Evolutionary conservation across 2,329 filamentous ascomycete genomes (phyloP), one percentile per base, ranked within the genome.

Genomic region (Stagonosporopsis cucurbitacearum): DNA sequence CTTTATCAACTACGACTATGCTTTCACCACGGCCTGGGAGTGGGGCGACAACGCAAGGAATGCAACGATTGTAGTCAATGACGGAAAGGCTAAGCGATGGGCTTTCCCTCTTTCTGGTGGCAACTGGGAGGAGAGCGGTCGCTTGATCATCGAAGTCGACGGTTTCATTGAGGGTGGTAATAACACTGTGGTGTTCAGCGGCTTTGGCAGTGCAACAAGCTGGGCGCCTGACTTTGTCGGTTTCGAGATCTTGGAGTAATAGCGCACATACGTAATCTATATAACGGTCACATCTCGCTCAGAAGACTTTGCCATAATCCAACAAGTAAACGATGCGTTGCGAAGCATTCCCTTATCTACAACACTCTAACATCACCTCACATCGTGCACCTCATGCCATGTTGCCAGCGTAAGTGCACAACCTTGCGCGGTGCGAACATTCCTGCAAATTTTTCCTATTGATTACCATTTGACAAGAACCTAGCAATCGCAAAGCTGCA

Each of bases 1-100:
- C 47, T 78, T 76, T 42, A 57, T 78, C 44, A 75, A 78, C 44
- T 77, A 77, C 59, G 76, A 78, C 41, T 70, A 70, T 33, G 68
- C 68, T 2, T 72, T 78, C 19, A 69, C 68, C 0, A 77, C 75
- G 28, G 66, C 72, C 0, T 73, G 69, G 65, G 63, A 58, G 8
- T 66, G 58, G 45, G 72, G 73, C 5, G 62, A 66, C 13, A 78
- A 79, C 39, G 68, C 69, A 9, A 63, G 76, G 17, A 74, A 73
- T 23, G 68, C 77, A 52, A 74, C 69, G 2, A 63, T 79, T 30
- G 63, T 65, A 25, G 73, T 79, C 12, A 78, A 79, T 59, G 75
- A 72, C 2, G 71, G 68, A 0, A 42, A 60, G 20, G 65, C 70
- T 0, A 72, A 73, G 60, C 60, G 68, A 39, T 76, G 76, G 46